Percentiles rank a stretch among this genome's conserved stretches.
Conservation (phyloP, 768 basidiomycete genomes). For the Podaxis pistillaris region DNA sequence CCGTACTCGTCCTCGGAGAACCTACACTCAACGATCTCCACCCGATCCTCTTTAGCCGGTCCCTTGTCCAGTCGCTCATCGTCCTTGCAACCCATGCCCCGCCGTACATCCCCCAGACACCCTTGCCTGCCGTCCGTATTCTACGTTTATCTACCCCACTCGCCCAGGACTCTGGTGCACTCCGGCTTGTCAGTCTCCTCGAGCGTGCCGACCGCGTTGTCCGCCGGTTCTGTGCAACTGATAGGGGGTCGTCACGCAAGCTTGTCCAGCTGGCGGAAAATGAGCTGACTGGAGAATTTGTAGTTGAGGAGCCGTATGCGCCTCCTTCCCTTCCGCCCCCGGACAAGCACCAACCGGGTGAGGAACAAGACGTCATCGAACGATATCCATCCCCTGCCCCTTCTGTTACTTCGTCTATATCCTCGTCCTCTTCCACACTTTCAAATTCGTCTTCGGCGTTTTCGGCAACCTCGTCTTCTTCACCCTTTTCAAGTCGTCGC, state of each 20-base stretch:
- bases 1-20: slow-evolving; percentile 41
- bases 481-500: neutral
- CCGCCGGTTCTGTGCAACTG: neutral
- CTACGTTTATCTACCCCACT: slow-evolving; percentile 34
- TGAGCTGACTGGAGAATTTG: slow-evolving; percentile 32
- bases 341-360: neutral
- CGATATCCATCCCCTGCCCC: neutral
- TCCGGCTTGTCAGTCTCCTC: slow-evolving; percentile 38
- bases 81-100: slow-evolving; percentile 37
- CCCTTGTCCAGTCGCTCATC: slow-evolving; percentile 34
- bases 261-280: slow-evolving; percentile 35
- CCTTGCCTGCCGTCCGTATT: slow-evolving; percentile 26
- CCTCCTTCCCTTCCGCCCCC: neutral
- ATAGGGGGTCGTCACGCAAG: neutral
- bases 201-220: slow-evolving; percentile 40
- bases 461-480: neutral
- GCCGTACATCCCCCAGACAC: slow-evolving; percentile 12
- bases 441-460: neutral
- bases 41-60: slow-evolving; percentile 33
- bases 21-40: slow-evolving; percentile 32
- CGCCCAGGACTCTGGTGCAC: slow-evolving; percentile 34
- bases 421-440: neutral
- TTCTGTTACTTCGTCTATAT: slow-evolving; percentile 11
- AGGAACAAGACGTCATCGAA: neutral
- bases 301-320: slow-evolving; percentile 22